These are phyloP conservation scores for Coleophoma cylindrospora DNA, from an alignment of 2,329 filamentous ascomycete genomes.

Conservation along the genomic window DNA sequence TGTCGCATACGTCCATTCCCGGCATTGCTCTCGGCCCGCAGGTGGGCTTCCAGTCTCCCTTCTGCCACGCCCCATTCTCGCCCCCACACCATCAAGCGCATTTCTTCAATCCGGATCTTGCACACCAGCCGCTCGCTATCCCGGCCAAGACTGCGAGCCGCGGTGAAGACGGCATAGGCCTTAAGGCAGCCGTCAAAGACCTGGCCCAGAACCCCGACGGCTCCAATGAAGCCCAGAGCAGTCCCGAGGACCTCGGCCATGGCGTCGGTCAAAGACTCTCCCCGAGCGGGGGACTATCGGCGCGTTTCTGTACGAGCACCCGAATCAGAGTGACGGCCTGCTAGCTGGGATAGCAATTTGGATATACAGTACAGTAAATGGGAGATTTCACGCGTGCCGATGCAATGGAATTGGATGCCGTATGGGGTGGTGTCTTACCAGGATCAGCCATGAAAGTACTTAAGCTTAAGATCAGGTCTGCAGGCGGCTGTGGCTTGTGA, in stretches of 20 bases:
- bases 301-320: no score
- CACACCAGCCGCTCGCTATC: constrained; percentile 39
- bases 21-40: constrained; percentile 31
- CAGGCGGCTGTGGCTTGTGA: background rate
- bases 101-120: constrained; percentile 45
- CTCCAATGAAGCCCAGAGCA: constrained; percentile 36
- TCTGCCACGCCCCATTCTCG: constrained; percentile 42
- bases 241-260: constrained; percentile 37
- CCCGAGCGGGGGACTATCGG: no score
- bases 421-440: no score
- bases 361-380: no score
- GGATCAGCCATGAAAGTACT: background rate
- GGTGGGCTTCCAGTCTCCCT: constrained; percentile 37
- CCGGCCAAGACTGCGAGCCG: constrained; percentile 34
- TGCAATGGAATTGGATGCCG: no score
- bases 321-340: no score
- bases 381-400: no score
- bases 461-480: background rate
- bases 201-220: constrained; percentile 39
- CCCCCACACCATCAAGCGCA: constrained; percentile 41
- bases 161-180: constrained; percentile 39
- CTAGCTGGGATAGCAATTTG: no score
- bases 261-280: background rate
- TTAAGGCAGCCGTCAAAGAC: constrained; percentile 42
- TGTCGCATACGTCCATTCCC: constrained; percentile 26